Conservation (phyloP, 2,329 filamentous ascomycete species). For the Beauveria australis region DNA sequence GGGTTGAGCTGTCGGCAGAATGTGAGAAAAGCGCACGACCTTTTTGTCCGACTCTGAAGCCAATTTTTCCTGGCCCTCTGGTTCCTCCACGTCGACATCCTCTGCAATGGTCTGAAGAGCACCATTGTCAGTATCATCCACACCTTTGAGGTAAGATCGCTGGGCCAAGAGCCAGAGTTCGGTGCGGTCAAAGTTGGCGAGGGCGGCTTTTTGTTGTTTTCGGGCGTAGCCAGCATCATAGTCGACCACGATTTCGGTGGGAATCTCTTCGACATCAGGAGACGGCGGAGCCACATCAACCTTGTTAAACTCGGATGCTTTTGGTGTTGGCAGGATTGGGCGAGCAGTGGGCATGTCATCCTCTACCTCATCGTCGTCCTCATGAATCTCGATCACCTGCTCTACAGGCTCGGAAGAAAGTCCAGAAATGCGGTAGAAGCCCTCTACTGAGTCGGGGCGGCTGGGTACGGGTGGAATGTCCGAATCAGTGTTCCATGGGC, state of each 20-base stretch:
- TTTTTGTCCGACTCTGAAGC: conserved; percentile 46
- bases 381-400: conserved; percentile 54
- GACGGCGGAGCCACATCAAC: conserved; percentile 28
- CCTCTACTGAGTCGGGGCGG: conserved; percentile 29
- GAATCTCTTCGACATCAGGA: conserved; percentile 45
- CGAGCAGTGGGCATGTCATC: conserved; percentile 62
- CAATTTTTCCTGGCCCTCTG: conserved; percentile 14
- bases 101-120: conserved; percentile 30
- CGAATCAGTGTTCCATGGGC: conserved; percentile 59
- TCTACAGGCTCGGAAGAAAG: conserved; percentile 47
- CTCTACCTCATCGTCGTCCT: conserved; percentile 39
- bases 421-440: conserved; percentile 30
- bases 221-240: conserved; percentile 69
- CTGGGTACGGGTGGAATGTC: conserved; percentile 27
- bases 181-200: conserved; percentile 75
- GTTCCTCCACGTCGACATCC: conserved; percentile 24
- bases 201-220: conserved; percentile 62
- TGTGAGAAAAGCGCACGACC: conserved; percentile 64
- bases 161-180: conserved; percentile 81
- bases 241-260: conserved; percentile 58
- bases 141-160: conserved; percentile 62
- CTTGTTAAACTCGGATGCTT: conserved; percentile 24
- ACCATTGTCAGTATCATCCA: conserved; percentile 41
- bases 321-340: conserved; percentile 29
- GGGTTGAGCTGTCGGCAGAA: conserved; percentile 37